Percentiles rank a stretch among this genome's conserved stretches.
phyloP scores from a whole-genome alignment of 2,329 filamentous ascomycete genomes.

The Claviceps lovelessii region DNA sequence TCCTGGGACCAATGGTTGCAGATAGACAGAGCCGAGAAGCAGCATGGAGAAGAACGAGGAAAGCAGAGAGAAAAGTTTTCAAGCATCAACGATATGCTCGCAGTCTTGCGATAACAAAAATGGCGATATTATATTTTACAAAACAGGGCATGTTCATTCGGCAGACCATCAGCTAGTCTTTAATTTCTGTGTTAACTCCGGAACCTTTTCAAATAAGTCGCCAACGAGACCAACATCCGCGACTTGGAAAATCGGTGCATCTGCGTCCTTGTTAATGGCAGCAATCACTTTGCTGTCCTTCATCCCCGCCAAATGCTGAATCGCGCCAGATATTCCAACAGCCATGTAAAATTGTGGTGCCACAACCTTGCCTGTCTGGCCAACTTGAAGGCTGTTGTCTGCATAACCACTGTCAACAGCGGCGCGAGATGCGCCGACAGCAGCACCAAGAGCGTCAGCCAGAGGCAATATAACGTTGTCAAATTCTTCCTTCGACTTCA shows the following conservation, averaged over 20 bases:
- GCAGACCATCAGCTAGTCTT: slow-evolving; percentile 35
- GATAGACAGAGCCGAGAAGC: slow-evolving; percentile 67
- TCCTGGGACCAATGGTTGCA: slow-evolving; percentile 72
- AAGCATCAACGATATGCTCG: slow-evolving; percentile 42
- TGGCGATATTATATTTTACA: not conserved
- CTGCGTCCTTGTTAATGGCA: slow-evolving; percentile 93
- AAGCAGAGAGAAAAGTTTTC: slow-evolving; percentile 67
- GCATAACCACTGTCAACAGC: slow-evolving; percentile 96
- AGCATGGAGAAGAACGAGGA: slow-evolving; percentile 48
- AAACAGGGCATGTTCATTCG: not conserved
- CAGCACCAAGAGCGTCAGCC: slow-evolving; percentile 85
- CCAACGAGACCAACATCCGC: slow-evolving; percentile 92
- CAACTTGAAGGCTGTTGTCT: slow-evolving; percentile 95
- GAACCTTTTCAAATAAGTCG: slow-evolving; percentile 89
- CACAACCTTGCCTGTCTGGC: slow-evolving; percentile 97
- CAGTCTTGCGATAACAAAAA: slow-evolving; percentile 26
- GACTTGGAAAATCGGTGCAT: slow-evolving; percentile 96
- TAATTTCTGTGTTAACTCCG: slow-evolving; percentile 90
- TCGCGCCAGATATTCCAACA: slow-evolving; percentile 90
- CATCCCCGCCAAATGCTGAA: slow-evolving; percentile 97
- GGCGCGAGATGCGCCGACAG: slow-evolving; percentile 85
- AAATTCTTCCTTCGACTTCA: slow-evolving; percentile 98
- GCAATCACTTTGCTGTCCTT: slow-evolving; percentile 99
- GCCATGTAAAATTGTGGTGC: slow-evolving; percentile 91
- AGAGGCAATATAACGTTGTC: slow-evolving; percentile 84